Evolutionary conservation across 768 basidiomycete genomes (phyloP).

Genomic region (Mycena pura): DNA sequence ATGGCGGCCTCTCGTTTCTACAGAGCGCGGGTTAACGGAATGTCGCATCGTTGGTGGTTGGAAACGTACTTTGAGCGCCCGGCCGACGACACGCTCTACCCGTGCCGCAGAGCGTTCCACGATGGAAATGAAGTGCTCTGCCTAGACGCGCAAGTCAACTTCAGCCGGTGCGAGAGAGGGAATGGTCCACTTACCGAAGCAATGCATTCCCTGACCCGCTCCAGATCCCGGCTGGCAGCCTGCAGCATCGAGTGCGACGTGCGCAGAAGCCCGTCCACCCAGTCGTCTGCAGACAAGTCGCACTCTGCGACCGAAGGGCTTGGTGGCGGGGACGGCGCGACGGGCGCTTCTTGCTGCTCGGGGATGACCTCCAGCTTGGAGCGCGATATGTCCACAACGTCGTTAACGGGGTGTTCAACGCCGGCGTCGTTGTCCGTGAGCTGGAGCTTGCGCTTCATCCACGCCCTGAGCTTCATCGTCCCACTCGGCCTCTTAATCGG

Average conservation of each 20-base stretch:
- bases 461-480: constrained; percentile 61
- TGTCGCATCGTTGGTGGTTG: too few species aligned
- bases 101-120: constrained; percentile 63
- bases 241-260: constrained; percentile 57
- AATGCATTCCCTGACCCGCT: constrained; percentile 59
- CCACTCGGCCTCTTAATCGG: constrained; percentile 37
- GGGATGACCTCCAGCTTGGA: constrained; percentile 42
- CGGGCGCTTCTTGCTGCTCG: constrained; percentile 5
- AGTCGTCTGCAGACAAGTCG: constrained; percentile 39
- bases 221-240: constrained; percentile 62
- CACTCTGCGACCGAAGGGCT: constrained; percentile 7
- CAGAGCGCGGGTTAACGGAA: constrained; percentile 4
- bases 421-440: constrained; percentile 25
- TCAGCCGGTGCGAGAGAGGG: background rate
- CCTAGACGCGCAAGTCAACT: constrained; percentile 46
- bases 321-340: background rate
- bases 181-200: constrained; percentile 50
- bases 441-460: constrained; percentile 67
- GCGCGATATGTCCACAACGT: constrained; percentile 22
- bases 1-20: constrained; percentile 61
- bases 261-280: constrained; percentile 48
- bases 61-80: constrained; percentile 56
- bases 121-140: constrained; percentile 60
- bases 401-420: background rate
- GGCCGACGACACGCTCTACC: constrained; percentile 61